phyloP scores from a whole-genome alignment of 2,329 filamentous ascomycete genomes.

The Apiospora kogelbergensis region DNA sequence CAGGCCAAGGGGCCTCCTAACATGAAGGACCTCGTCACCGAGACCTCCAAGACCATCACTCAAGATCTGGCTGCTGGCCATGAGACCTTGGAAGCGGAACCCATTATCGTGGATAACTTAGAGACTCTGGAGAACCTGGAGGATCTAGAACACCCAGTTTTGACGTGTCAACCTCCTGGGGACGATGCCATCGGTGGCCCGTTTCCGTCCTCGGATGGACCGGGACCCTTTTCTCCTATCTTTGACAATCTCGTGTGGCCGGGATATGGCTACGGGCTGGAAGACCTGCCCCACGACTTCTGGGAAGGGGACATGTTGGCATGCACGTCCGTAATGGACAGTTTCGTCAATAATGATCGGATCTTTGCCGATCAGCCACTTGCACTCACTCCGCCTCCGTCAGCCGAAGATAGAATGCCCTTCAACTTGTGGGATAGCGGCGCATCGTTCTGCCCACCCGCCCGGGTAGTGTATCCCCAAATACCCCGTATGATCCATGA shows the following conservation, averaged over 20 bases:
- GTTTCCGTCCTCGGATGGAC: neutral
- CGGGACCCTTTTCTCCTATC: neutral
- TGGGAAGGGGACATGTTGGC: conserved; percentile 13
- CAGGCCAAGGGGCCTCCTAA: conserved; percentile 14
- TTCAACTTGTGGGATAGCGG: neutral
- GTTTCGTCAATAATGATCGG: neutral
- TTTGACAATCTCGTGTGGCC: conserved; percentile 15
- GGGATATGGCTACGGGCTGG: conserved; percentile 16
- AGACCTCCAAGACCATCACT: conserved; percentile 12
- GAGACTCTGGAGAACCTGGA: neutral
- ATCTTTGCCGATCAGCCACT: conserved; percentile 3
- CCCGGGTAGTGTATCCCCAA: conserved; percentile 14
- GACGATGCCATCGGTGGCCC: neutral
- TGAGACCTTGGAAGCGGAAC: neutral
- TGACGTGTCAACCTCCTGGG: neutral
- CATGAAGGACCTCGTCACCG: conserved; percentile 13
- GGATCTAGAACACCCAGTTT: neutral
- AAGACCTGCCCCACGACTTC: conserved; percentile 17
- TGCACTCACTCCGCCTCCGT: neutral
- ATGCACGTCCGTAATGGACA: neutral
- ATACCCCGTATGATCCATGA: conserved; percentile 24
- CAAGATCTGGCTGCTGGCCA: neutral
- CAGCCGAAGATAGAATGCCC: neutral
- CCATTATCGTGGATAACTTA: neutral
- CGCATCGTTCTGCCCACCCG: conserved; percentile 11